phyloP scores from a whole-genome alignment of 345 rosid genomes.

The Pistacia integerrima region DNA sequence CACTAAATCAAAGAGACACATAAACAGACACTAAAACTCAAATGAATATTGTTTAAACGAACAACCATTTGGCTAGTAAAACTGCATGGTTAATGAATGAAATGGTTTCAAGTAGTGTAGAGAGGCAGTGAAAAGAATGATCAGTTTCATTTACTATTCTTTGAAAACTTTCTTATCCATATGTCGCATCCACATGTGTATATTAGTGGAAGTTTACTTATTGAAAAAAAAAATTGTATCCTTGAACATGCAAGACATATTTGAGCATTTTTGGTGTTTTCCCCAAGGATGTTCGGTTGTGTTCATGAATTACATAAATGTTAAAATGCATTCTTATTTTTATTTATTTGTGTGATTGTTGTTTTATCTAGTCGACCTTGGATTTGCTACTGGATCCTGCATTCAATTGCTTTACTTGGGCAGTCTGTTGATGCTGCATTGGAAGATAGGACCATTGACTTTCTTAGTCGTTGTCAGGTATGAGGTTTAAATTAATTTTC shows the following conservation, averaged over 20 bases:
- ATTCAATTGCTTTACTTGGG: conserved; percentile 84
- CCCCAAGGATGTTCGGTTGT: neutral
- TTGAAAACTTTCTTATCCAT: too few species aligned
- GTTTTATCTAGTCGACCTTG: conserved; percentile 62
- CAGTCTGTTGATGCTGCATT: conserved; percentile 60
- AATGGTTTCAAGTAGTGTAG: too few species aligned
- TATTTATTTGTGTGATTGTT: conserved; percentile 1
- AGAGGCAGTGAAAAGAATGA: too few species aligned
- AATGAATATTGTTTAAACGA: too few species aligned
- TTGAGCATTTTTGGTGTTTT: neutral
- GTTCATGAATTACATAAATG: neutral
- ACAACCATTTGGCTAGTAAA: too few species aligned
- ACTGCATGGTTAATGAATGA: too few species aligned
- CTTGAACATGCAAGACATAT: neutral
- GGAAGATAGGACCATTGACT: conserved; percentile 51
- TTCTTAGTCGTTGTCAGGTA: conserved; percentile 88
- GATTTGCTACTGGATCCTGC: conserved; percentile 93
- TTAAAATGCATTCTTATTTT: neutral
- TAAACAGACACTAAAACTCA: too few species aligned
- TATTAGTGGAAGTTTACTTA: neutral
- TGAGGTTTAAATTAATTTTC: neutral
- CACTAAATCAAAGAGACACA: too few species aligned
- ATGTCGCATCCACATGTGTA: neutral
- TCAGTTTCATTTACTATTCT: too few species aligned
- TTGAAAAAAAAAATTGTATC: neutral